phyloP scores from a whole-genome alignment of 2,329 filamentous ascomycete species.

The Ceratocystis colombiana region DNA sequence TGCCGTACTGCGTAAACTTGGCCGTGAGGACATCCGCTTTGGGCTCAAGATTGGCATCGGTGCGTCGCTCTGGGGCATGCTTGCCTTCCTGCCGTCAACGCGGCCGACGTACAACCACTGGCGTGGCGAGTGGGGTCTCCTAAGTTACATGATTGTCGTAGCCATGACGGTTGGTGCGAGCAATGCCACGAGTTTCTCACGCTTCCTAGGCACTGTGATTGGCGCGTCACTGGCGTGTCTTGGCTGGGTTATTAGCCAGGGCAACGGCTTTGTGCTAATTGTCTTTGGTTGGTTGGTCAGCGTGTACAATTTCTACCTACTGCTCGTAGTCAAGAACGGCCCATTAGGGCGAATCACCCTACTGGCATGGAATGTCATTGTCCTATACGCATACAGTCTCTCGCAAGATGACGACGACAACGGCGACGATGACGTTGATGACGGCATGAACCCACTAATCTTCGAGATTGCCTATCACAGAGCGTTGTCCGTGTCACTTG shows the following conservation, averaged over 20 bases:
- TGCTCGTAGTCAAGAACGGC: slow-evolving; percentile 70
- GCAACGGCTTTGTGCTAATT: slow-evolving; percentile 64
- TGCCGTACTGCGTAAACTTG: slow-evolving; percentile 39
- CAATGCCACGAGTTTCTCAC: slow-evolving; percentile 80
- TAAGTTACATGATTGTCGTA: slow-evolving; percentile 97
- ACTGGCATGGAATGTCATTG: slow-evolving; percentile 90
- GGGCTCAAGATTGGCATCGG: slow-evolving; percentile 89
- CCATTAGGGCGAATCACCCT: slow-evolving; percentile 89
- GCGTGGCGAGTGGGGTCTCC: slow-evolving; percentile 90
- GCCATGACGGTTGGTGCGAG: slow-evolving; percentile 95
- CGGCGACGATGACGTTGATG: slow-evolving; percentile 80
- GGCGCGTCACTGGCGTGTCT: slow-evolving; percentile 66
- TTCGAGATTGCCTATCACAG: slow-evolving; percentile 80
- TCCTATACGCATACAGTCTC: slow-evolving; percentile 86
- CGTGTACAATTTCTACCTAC: slow-evolving; percentile 80
- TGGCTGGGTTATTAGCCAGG: slow-evolving; percentile 66
- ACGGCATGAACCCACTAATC: slow-evolving; percentile 72
- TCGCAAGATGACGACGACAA: slow-evolving; percentile 68
- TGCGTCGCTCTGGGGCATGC: slow-evolving; percentile 77
- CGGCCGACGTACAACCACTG: slow-evolving; percentile 73
- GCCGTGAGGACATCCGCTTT: slow-evolving; percentile 55
- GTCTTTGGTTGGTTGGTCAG: slow-evolving; percentile 74
- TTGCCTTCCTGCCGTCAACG: slow-evolving; percentile 72
- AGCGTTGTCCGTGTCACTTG: slow-evolving; percentile 73
- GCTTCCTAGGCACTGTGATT: slow-evolving; percentile 76